phyloP scores from a whole-genome alignment of 2,329 filamentous ascomycete genomes.

The Daldinia sp. region DNA sequence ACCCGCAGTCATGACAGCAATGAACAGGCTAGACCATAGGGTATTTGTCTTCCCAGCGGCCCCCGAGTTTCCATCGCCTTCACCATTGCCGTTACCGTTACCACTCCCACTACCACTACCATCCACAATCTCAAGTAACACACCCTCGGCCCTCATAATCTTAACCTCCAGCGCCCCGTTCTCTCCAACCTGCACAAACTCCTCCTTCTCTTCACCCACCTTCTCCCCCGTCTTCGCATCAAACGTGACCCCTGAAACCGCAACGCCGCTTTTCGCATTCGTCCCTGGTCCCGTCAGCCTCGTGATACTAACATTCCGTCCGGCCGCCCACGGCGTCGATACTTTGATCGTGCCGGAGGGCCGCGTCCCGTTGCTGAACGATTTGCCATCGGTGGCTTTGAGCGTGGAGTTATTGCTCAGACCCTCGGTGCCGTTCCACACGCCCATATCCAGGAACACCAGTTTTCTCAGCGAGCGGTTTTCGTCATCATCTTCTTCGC shows the following conservation, averaged over 20 bases:
- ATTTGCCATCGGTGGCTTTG: conserved; percentile 48
- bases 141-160: conserved; percentile 50
- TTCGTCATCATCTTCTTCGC: not conserved
- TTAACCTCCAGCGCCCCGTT: conserved; percentile 45
- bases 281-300: conserved; percentile 52
- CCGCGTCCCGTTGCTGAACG: conserved; percentile 49
- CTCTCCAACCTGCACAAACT: conserved; percentile 47
- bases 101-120: not conserved
- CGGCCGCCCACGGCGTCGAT: conserved; percentile 50
- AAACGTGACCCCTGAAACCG: conserved; percentile 51
- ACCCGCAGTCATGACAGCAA: conserved; percentile 12
- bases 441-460: conserved; percentile 54
- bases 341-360: conserved; percentile 47
- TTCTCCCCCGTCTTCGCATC: conserved; percentile 47
- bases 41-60: conserved; percentile 5
- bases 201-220: conserved; percentile 39
- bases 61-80: conserved; percentile 3
- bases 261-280: conserved; percentile 53
- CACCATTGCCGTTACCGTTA: not conserved
- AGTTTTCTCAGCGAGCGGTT: conserved; percentile 47
- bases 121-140: conserved; percentile 48
- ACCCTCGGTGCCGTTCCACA: conserved; percentile 54
- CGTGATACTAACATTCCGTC: conserved; percentile 42
- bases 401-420: conserved; percentile 54
- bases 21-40: conserved; percentile 22